Conservation (phyloP, 2,329 filamentous ascomycete species). For the Aphanoascus verrucosus region DNA sequence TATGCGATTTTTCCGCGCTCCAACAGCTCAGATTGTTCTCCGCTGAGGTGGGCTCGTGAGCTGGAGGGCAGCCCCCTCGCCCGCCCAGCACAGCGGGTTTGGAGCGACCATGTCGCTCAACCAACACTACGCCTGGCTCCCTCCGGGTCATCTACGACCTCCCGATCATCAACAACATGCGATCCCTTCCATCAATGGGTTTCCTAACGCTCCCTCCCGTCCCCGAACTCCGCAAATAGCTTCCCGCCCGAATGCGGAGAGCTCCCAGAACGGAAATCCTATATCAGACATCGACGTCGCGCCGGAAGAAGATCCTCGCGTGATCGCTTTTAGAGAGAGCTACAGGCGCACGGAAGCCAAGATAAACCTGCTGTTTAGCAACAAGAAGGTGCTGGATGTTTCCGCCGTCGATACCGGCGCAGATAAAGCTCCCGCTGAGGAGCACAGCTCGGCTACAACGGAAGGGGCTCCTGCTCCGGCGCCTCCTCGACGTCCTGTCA, state of each 20-base stretch:
- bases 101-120: conserved; percentile 51
- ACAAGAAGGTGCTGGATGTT: conserved; percentile 23
- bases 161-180: conserved; percentile 48
- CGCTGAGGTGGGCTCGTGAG: conserved; percentile 28
- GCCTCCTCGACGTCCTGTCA: conserved; percentile 46
- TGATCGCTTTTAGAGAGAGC: conserved; percentile 63
- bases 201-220: conserved; percentile 34
- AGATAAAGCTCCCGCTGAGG: conserved; percentile 27
- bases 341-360: conserved; percentile 68
- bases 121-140: conserved; percentile 58
- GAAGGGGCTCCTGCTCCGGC: conserved; percentile 29
- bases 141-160: conserved; percentile 49
- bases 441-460: conserved; percentile 39
- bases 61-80: conserved; percentile 37
- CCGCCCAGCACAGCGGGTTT: conserved; percentile 38
- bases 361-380: conserved; percentile 63
- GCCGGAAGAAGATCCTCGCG: conserved; percentile 56
- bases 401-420: conserved; percentile 41
- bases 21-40: conserved; percentile 21
- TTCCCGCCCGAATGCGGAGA: conserved; percentile 36
- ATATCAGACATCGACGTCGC: conserved; percentile 42
- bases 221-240: conserved; percentile 37
- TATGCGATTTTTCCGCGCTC: conserved; percentile 24
- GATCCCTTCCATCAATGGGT: conserved; percentile 34
- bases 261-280: conserved; percentile 39